Evolutionary conservation across 345 rosid genomes (phyloP).

Genomic region (Camelina sativa): DNA sequence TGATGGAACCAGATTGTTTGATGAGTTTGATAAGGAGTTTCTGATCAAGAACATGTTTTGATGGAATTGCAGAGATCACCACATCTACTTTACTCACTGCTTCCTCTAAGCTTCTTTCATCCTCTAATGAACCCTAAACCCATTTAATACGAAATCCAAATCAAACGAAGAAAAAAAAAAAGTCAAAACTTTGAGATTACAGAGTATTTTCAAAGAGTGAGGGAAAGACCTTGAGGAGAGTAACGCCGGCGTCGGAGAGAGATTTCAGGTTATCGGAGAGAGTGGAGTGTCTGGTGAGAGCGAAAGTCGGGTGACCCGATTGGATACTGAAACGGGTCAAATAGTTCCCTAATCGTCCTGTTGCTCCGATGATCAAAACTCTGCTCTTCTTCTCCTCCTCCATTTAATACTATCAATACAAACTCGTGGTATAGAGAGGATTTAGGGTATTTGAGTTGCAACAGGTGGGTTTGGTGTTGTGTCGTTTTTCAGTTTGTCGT

Average conservation of each 20-base stretch:
- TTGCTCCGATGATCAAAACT: slow-evolving; percentile 73
- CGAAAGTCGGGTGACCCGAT: slow-evolving; percentile 62
- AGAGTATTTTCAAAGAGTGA: background rate
- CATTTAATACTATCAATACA: background rate
- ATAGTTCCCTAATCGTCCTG: slow-evolving; percentile 66
- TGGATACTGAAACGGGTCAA: slow-evolving; percentile 59
- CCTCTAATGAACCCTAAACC: slow-evolving; percentile 73
- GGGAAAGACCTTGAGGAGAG: slow-evolving; percentile 57
- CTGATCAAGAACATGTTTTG: slow-evolving; percentile 72
- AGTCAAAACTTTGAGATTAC: slow-evolving; percentile 3
- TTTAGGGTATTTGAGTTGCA: background rate
- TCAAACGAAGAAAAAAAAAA: background rate
- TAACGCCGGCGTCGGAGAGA: slow-evolving; percentile 59
- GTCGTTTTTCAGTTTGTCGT: no score
- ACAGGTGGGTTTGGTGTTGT: no score
- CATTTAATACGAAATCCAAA: background rate
- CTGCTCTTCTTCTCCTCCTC: slow-evolving; percentile 56
- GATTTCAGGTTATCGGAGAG: slow-evolving; percentile 48
- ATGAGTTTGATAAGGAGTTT: slow-evolving; percentile 64
- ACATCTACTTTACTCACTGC: slow-evolving; percentile 80
- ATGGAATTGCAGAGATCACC: slow-evolving; percentile 72
- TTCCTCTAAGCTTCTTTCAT: slow-evolving; percentile 61
- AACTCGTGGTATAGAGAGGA: background rate
- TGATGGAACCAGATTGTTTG: slow-evolving; percentile 58
- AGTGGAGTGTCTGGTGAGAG: slow-evolving; percentile 60